These are phyloP conservation scores for Saccharomyces mikatae DNA, from an alignment of 805 yeast species.

Conservation along the genomic window DNA sequence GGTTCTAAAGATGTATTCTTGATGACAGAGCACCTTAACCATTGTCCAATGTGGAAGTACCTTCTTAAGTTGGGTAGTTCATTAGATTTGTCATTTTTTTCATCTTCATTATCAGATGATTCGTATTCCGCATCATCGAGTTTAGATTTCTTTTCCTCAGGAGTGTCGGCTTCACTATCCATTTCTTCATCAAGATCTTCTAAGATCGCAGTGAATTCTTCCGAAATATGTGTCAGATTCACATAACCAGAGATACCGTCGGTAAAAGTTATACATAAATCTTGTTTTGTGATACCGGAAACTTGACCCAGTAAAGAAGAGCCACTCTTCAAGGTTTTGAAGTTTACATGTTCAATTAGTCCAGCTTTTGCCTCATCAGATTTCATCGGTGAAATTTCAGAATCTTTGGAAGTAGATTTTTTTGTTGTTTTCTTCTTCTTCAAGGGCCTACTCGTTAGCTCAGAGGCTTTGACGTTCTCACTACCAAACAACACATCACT, in stretches of 20 bases:
- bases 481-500: conserved; percentile 70
- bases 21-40: conserved; percentile 76
- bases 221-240: conserved; percentile 65
- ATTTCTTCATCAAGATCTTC: conserved; percentile 49
- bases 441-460: conserved; percentile 24
- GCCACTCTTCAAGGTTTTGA: conserved; percentile 62
- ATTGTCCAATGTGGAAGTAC: conserved; percentile 66
- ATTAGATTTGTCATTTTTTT: conserved; percentile 20
- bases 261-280: conserved; percentile 63
- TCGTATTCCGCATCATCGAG: conserved; percentile 31
- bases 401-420: conserved; percentile 14
- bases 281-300: conserved; percentile 48
- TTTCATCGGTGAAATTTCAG: conserved; percentile 15
- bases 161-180: conserved; percentile 37
- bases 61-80: conserved; percentile 50
- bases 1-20: conserved; percentile 40
- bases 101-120: conserved; percentile 22
- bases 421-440: conserved; percentile 37
- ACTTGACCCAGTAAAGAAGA: conserved; percentile 73
- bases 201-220: conserved; percentile 47
- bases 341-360: conserved; percentile 54
- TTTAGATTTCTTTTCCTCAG: conserved; percentile 29
- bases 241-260: conserved; percentile 75
- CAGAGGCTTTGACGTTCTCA: conserved; percentile 8
- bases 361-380: conserved; percentile 29